Evolutionary conservation across 257 asterid genomes (phyloP).

Genomic region (Solanum piurae): DNA sequence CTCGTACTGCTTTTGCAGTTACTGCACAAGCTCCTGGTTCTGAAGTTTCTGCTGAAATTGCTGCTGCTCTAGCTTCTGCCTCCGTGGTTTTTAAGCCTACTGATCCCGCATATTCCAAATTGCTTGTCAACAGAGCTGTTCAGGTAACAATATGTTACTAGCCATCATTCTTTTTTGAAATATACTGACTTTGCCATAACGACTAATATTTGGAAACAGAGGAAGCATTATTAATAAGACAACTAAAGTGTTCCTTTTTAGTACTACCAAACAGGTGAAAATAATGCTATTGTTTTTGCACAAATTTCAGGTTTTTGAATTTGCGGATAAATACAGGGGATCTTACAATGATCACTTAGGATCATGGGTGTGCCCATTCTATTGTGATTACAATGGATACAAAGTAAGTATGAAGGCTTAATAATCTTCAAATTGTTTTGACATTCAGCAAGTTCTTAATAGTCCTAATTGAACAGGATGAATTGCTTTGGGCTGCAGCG

Average conservation of each 20-base stretch:
- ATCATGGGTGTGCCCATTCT: conserved; percentile 62
- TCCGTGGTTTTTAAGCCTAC: conserved; percentile 53
- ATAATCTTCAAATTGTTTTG: neutral
- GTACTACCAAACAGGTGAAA: neutral
- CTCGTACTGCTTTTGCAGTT: conserved; percentile 45
- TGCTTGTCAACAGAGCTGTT: conserved; percentile 40
- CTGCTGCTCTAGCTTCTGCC: conserved; percentile 83
- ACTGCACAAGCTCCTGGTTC: conserved; percentile 63
- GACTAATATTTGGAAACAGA: neutral
- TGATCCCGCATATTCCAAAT: conserved; percentile 38
- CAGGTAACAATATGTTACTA: conserved; percentile 9
- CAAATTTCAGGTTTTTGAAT: conserved; percentile 24
- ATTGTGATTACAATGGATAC: conserved; percentile 73
- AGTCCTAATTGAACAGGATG: neutral
- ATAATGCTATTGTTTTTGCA: neutral
- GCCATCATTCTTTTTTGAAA: neutral
- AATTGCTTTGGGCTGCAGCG: conserved; percentile 9
- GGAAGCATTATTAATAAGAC: neutral
- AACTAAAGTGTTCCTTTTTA: neutral
- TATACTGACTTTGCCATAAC: neutral
- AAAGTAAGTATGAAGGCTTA: conserved; percentile 20
- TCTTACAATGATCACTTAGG: conserved; percentile 68
- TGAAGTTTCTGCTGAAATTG: conserved; percentile 84
- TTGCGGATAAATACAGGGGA: conserved; percentile 58
- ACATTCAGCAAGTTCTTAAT: neutral